Base-by-base conservation (phyloP, 2,329 filamentous ascomycete species). In the Aspergillus novoparasiticus region DNA sequence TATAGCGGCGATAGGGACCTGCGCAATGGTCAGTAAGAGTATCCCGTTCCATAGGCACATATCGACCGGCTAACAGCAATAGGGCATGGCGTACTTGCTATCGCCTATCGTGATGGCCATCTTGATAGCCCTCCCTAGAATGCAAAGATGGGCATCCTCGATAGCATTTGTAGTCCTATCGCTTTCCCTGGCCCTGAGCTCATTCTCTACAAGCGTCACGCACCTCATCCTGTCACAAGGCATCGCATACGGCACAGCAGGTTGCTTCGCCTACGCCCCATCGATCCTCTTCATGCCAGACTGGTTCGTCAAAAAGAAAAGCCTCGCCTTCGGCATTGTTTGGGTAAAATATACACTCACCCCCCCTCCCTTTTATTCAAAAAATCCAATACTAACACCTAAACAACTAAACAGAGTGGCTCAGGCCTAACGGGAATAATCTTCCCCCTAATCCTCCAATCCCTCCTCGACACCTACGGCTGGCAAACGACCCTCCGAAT, bases 251-350 rank as follows among this genome's bases (percentile, higher is more conserved):
- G 81, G 79, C 0, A 66, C 80, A 10, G 80, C 84, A 0, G 84
- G 84, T 0, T 77, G 80, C 26, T 74, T 85, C 1, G 72, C 83
- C 4, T 87, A 78, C 70, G 83, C 71, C 23, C 82, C 81, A 0
- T 78, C 79, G 2, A 78, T 84, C 36, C 71, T 81, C 57, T 81
- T 80, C 54, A 75, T 85, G 55, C 80, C 84, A 41, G 81, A 85
- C 67, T 88, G 70, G 78, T 85, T 85, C 71, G 78, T 84, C 10
- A 78, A 82, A 67, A 71, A 78, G 21, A 73, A 76, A 57, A 81
- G 81, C 68, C 77, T 73, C 69, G 79, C 78, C 0, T 78, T 80
- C 14, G 84, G 83, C 2, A 67, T 81, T 1, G 79, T 82, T 46
- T 83, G 82, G 80, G 71, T 71, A 39, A 4, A 39, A 4, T 21